phyloP scores from a whole-genome alignment of 2,329 filamentous ascomycete genomes.

The Alternaria triticina region DNA sequence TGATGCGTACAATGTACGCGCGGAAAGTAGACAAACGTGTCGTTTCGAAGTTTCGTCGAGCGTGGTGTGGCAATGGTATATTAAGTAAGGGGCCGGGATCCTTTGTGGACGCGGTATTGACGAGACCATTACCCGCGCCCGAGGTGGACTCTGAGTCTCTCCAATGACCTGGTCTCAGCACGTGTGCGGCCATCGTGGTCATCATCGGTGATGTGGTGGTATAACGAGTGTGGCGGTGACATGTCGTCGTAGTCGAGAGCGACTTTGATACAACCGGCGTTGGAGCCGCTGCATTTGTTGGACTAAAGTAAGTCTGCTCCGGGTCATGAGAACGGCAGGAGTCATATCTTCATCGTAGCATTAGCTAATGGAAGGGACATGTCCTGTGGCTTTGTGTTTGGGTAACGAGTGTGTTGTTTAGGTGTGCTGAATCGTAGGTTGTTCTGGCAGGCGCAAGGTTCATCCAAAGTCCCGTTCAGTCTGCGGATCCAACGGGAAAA shows the following conservation, averaged over 20 bases:
- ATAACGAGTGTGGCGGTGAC: background rate
- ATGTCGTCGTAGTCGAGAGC: background rate
- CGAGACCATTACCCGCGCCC: background rate
- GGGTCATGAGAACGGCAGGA: background rate
- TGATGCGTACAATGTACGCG: background rate
- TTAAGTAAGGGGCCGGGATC: background rate
- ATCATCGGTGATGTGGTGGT: background rate
- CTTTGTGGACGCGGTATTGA: background rate
- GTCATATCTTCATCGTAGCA: background rate
- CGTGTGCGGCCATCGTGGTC: background rate
- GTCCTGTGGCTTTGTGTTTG: background rate
- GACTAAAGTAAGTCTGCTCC: background rate
- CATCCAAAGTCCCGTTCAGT: background rate
- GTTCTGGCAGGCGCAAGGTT: too few species aligned
- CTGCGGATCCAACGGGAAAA: slow-evolving; percentile 26
- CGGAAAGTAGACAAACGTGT: background rate
- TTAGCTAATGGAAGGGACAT: background rate
- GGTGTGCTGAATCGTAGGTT: background rate
- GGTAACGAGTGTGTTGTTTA: background rate
- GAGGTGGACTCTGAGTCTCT: background rate
- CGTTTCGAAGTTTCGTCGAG: background rate
- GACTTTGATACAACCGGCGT: background rate
- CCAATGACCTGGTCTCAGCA: background rate
- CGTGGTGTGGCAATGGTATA: background rate
- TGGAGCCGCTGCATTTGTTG: background rate